Percentiles rank a stretch among this genome's conserved stretches.
phyloP scores from a whole-genome alignment of 805 yeast genomes.

The Pichia rugopelliculosa region DNA sequence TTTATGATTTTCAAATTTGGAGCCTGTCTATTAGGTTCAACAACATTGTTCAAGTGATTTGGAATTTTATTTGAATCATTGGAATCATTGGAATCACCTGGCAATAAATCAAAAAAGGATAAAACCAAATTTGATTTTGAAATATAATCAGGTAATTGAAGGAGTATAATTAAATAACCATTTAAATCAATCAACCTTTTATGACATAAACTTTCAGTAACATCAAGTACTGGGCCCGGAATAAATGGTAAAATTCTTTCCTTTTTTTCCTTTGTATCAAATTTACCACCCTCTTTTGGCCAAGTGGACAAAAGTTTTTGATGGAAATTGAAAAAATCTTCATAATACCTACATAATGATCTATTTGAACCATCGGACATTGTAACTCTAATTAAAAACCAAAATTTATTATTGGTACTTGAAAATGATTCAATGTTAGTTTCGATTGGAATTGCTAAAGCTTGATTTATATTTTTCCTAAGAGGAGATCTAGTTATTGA shows the following conservation, averaged over 20 bases:
- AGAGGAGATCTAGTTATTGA: background rate
- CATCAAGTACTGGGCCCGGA: conserved; percentile 92
- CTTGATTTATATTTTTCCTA: conserved; percentile 1
- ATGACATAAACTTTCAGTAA: conserved; percentile 62
- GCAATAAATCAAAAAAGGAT: conserved; percentile 58
- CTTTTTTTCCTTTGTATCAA: conserved; percentile 62
- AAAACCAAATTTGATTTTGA: conserved; percentile 62
- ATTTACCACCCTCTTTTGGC: conserved; percentile 88
- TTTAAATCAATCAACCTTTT: conserved; percentile 49
- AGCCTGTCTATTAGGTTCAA: conserved; percentile 25
- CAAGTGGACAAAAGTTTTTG: conserved; percentile 72
- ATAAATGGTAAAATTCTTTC: conserved; percentile 84
- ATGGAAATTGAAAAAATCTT: conserved; percentile 93
- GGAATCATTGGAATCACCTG: conserved; percentile 40
- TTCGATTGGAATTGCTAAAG: conserved; percentile 34
- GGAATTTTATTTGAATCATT: conserved; percentile 3
- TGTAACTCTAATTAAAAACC: conserved; percentile 70
- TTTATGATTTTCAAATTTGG: conserved; percentile 26
- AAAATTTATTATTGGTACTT: conserved; percentile 78
- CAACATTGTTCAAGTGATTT: conserved; percentile 15
- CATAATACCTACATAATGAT: conserved; percentile 79
- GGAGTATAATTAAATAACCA: conserved; percentile 44
- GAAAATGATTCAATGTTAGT: conserved; percentile 77
- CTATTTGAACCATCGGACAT: conserved; percentile 63
- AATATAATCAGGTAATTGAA: conserved; percentile 69